Evolutionary conservation across 441 rosid genomes (phyloP), one percentile per base, ranked within the genome.

Genomic region (Croton laevigatus): DNA sequence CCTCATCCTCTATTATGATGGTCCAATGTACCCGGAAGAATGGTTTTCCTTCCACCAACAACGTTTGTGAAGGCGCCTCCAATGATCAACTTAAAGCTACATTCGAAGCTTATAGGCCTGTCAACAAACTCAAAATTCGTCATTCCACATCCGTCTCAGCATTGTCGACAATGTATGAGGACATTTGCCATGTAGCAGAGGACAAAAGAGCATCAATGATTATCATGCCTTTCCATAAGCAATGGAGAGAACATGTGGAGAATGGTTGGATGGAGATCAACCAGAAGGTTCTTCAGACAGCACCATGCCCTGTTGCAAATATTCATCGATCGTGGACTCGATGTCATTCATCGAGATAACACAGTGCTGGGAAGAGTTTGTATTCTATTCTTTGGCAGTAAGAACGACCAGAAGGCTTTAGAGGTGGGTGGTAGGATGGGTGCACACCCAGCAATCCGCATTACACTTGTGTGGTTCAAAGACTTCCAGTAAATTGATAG

Each of bases 1-100:
- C 87, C 0, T 78, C 87, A 0, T 87, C 84, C 6, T 79, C 87
- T 17, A 81, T 84, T 44, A 67, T 82, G 32, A 78, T 81, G 90
- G 87, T 81, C 42, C 86, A 81, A 27, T 69, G 81, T 20, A 75
- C 81, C 7, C 72, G 86, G 53, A 83, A 69, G 68, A 81, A 81
- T 12, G 83, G 88, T 1, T n/a, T 83, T 44, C 88, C 87, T 2
- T 73, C 83, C 75, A 37, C 71, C 20, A 72, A 69, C 34, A 61
- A 65, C 16, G 60, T 73, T 57, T 44, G 69, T 14, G 65, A 62
- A 0, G 81, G 82, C n/a, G 17, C 61, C 8, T 53, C 68, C 32
- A 65, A 51, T 3, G 77, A 81, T 59, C 78, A 75, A 46, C 57
- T 80, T 9, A 68, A 80, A 0, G 70, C 71, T 19, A 70, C 82